These are phyloP conservation scores for Hypholoma sublateritium DNA, from an alignment of 768 basidiomycete species.

Conservation along the genomic window DNA sequence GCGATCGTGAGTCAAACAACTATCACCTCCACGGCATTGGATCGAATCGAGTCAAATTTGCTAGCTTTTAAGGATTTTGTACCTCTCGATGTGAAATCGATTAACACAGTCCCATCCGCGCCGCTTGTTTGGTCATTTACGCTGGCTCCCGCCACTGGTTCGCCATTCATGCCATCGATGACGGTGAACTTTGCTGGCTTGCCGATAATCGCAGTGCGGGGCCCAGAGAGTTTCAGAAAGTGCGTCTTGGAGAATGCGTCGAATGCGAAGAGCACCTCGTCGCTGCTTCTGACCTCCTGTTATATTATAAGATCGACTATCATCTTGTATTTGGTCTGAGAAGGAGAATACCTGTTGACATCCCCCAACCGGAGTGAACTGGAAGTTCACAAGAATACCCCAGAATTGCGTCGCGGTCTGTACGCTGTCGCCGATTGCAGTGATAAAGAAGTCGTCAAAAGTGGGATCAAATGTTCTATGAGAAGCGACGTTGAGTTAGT, in stretches of 20 bases:
- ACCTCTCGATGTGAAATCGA: slow-evolving; percentile 24
- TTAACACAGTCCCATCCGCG: slow-evolving; percentile 21
- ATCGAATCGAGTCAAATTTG: slow-evolving; percentile 28
- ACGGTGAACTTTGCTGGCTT: slow-evolving; percentile 32
- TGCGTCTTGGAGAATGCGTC: slow-evolving; percentile 32
- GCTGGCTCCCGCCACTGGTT: slow-evolving; percentile 32
- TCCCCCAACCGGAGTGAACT: slow-evolving; percentile 36
- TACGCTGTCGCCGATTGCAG: slow-evolving; percentile 30
- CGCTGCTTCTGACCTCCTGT: slow-evolving; percentile 27
- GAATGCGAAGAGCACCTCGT: slow-evolving; percentile 39
- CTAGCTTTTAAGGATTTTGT: slow-evolving; percentile 28
- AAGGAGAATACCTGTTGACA: too few species aligned
- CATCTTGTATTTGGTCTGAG: too few species aligned
- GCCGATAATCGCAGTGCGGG: slow-evolving; percentile 18
- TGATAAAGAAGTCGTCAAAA: slow-evolving; percentile 46
- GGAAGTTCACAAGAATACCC: slow-evolving; percentile 35
- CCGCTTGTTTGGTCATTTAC: slow-evolving; percentile 17
- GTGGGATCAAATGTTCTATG: slow-evolving; percentile 30
- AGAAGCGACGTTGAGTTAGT: neutral
- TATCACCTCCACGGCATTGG: slow-evolving; percentile 22
- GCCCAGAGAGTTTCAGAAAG: slow-evolving; percentile 36
- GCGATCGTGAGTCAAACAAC: slow-evolving; percentile 1
- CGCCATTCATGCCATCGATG: slow-evolving; percentile 33
- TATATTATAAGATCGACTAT: too few species aligned
- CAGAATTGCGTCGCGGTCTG: slow-evolving; percentile 34